Base-by-base conservation (phyloP, 495 filamentous ascomycete genomes). In the Tuber microsphaerosporum region DNA sequence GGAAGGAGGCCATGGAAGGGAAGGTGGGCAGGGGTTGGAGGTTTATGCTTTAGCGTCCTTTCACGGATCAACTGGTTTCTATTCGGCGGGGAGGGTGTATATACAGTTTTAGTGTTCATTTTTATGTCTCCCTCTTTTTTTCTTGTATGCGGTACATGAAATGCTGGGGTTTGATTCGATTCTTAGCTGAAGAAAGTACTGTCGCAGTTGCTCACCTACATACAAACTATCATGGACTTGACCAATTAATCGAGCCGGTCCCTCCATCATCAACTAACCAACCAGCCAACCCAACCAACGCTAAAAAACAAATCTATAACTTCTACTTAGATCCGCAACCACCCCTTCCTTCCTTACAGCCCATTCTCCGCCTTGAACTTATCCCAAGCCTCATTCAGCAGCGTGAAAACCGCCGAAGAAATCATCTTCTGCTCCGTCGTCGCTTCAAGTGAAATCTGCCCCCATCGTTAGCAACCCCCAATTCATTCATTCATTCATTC, bases 371-470 rank as follows among this genome's bases (percentile, higher is more conserved):
- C 86, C 85, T 94, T 95, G 85, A 99, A 99, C 84, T 94, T 97
- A 83, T 99, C 95, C 95, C 95, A 99, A 10, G 94, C 93, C 84
- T 98, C 96, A 82, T 99, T 99, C 83, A 99, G 86, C 22, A 93
- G 92, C 77, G 90, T 91, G 81, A 99, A 99, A 26, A 99, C 95
- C 9, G 91, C 89, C 12, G 89, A 92, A 71, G 93, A 92, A 83
- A 98, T 92, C 91, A 99, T 97, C 68, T 88, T 89, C 76, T 97
- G 92, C 84, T 98, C 96, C 2, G 94, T 98, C n/a, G 89, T 94
- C 43, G 95, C 94, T 75, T 90, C 89, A 81, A 91, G 92, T 20
- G 94, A 85, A 76, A 99, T 90, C 95, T 99, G 14, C 39, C 31
- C 31, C 17, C 41, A 43, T 26, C 65, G 72, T 84, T 79, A 83